Percentiles rank a stretch among this genome's conserved stretches.
These are phyloP conservation scores for Rubia occidens DNA, from an alignment of 305 asterid species.

Conservation along the genomic window DNA sequence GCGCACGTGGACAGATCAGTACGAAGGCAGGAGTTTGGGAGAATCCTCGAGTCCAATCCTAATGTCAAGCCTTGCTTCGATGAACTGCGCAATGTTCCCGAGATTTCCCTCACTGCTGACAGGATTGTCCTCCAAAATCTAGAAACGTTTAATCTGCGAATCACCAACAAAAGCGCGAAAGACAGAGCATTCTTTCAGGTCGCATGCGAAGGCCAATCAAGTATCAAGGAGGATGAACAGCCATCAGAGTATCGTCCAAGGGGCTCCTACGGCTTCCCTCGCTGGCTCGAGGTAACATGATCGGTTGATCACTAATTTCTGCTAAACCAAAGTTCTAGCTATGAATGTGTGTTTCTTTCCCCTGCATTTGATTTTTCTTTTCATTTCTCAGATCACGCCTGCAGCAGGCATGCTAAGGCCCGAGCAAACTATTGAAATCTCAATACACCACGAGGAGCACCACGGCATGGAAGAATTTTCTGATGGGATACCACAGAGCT, in stretches of 20 bases:
- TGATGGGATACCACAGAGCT: slow-evolving; percentile 66
- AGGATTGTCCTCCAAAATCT: slow-evolving; percentile 53
- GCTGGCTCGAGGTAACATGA: slow-evolving; percentile 75
- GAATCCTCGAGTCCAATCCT: slow-evolving; percentile 41
- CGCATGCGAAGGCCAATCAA: slow-evolving; percentile 62
- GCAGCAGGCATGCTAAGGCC: slow-evolving; percentile 70
- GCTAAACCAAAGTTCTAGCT: not conserved
- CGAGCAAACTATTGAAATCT: slow-evolving; percentile 57
- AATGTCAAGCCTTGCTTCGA: slow-evolving; percentile 36
- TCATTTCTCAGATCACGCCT: slow-evolving; percentile 47
- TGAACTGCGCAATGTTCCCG: slow-evolving; percentile 56
- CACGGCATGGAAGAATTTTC: slow-evolving; percentile 50
- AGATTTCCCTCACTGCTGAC: slow-evolving; percentile 42
- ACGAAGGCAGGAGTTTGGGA: slow-evolving; percentile 71
- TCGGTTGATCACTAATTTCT: not conserved
- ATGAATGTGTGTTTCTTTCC: not conserved
- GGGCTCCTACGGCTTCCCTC: slow-evolving; percentile 74
- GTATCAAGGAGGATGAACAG: slow-evolving; percentile 39
- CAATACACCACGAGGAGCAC: slow-evolving; percentile 57
- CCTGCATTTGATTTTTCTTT: slow-evolving; percentile 10
- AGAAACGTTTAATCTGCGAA: slow-evolving; percentile 50
- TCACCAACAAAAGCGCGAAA: slow-evolving; percentile 57
- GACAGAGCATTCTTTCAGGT: slow-evolving; percentile 54
- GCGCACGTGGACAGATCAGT: slow-evolving; percentile 73
- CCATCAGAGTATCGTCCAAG: slow-evolving; percentile 50